A percentile compares a stretch with the other conserved stretches of the same genome.
phyloP scores from a whole-genome alignment of 1,284 basidiomycete genomes.

The Omphalotus olearius region DNA sequence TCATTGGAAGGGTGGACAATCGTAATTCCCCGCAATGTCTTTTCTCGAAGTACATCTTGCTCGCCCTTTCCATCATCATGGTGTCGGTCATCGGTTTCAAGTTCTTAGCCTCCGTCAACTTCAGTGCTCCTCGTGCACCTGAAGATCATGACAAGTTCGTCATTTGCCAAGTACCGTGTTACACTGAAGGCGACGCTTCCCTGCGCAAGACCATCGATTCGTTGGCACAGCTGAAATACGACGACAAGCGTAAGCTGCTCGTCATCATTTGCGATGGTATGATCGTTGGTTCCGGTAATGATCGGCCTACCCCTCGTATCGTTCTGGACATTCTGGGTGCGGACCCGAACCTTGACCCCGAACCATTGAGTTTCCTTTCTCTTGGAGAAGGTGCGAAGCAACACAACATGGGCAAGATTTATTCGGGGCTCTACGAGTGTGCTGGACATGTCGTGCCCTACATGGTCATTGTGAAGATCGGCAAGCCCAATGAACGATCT shows the following conservation, averaged over 20 bases:
- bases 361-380: constrained; percentile 90
- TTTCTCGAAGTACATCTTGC: constrained; percentile 90
- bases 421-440: constrained; percentile 93
- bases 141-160: constrained; percentile 99
- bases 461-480: constrained; percentile 94
- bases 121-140: constrained; percentile 78
- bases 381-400: constrained; percentile 95
- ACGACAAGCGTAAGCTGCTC: constrained; percentile 96
- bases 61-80: constrained; percentile 90
- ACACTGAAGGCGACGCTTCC: constrained; percentile 91
- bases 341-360: constrained; percentile 90
- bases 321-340: constrained; percentile 96
- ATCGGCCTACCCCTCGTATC: constrained; percentile 87
- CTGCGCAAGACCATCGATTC: constrained; percentile 92
- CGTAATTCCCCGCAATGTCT: constrained; percentile 89
- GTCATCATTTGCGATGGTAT: constrained; percentile 98
- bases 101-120: constrained; percentile 93
- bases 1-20: constrained; percentile 89
- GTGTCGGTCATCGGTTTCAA: constrained; percentile 97
- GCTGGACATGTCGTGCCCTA: constrained; percentile 96
- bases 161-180: constrained; percentile 97
- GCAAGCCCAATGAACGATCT: constrained; percentile 91
- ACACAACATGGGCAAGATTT: constrained; percentile 98
- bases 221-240: constrained; percentile 90
- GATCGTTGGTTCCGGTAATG: constrained; percentile 96